Base-by-base conservation (phyloP, 1,139 yeast species). In the Yamadazyma dendronema region DNA sequence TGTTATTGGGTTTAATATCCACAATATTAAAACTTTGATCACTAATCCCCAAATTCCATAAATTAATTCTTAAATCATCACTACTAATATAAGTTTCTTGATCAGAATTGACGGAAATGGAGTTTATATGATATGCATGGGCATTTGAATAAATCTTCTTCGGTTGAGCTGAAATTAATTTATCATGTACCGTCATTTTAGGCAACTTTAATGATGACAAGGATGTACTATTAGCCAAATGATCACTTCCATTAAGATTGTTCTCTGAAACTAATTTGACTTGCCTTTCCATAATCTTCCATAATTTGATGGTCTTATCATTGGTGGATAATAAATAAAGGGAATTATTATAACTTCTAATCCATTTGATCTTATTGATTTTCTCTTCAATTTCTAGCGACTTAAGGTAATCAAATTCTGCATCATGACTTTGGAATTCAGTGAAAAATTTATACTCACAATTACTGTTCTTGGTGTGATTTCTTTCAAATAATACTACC, bases 381-480 rank as follows among this genome's bases (percentile, higher is more conserved):
- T 92, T 92, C 65, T 94, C 99, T 65, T 94, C 98, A 56, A 94
- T 94, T 64, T 94, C 98, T 50, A 94, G 73, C 25, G 96, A 85
- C 65, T 94, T 94, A 51, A 94, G 73, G 65, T 94, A 94, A 66
- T 92, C 99, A 57, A 94, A 94, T 63, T 94, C 98, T 8, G 98
- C 97, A 61, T 94, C 99, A 64, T 94, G 99, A 57, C 92, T 81
- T 68, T 94, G 99, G 61, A 94, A 94, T 62, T 94, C 99, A 17
- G 98, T 92, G 59, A 87, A 84, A 64, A 94, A 94, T 55, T 88
- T 81, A 66, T 94, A 94, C 61, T 94, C 98, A 61, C 97, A 92
- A 43, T 57, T 60, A 37, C 56, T 62, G 44, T 84, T 84, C 57
- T 85, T 85, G 44, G 70, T 64, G 50, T 81, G 84, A 60, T 88